These are phyloP conservation scores for Coniochaeta sp. DNA, from an alignment of 2,329 filamentous ascomycete species.

Conservation along the genomic window DNA sequence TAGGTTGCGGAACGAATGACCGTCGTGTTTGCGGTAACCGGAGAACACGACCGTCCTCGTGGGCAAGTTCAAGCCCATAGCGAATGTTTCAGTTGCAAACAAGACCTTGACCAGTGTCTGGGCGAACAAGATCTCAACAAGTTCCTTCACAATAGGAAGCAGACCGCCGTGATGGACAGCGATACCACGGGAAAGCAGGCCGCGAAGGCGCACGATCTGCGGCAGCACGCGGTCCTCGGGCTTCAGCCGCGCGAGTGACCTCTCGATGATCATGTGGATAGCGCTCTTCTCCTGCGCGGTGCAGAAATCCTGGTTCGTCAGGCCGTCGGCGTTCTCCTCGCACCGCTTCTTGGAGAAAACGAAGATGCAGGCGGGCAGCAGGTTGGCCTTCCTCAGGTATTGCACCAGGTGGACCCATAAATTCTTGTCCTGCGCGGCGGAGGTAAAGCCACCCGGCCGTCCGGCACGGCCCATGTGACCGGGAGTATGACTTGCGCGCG, in stretches of 20 bases:
- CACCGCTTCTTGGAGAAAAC: slow-evolving; percentile 98
- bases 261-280: slow-evolving; percentile 96
- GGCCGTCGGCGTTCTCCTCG: slow-evolving; percentile 91
- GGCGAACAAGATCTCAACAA: slow-evolving; percentile 94
- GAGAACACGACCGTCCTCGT: slow-evolving; percentile 97
- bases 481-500: slow-evolving; percentile 52
- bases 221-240: slow-evolving; percentile 85
- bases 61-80: slow-evolving; percentile 94
- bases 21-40: slow-evolving; percentile 93
- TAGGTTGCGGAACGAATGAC: slow-evolving; percentile 82
- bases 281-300: slow-evolving; percentile 91
- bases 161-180: slow-evolving; percentile 95
- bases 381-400: slow-evolving; percentile 75
- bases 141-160: slow-evolving; percentile 92
- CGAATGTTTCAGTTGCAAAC: slow-evolving; percentile 97
- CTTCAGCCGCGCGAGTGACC: slow-evolving; percentile 84
- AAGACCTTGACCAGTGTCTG: slow-evolving; percentile 93
- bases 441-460: slow-evolving; percentile 76
- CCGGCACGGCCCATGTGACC: slow-evolving; percentile 90
- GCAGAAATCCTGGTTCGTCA: slow-evolving; percentile 93
- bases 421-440: slow-evolving; percentile 89
- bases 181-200: slow-evolving; percentile 79
- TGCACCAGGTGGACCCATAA: slow-evolving; percentile 95
- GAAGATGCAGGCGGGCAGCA: slow-evolving; percentile 92
- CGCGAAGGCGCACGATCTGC: slow-evolving; percentile 81